Evolutionary conservation across 2,329 filamentous ascomycete species (phyloP), one percentile per base, ranked within the genome.

Genomic region (Teratosphaeria nubilosa): DNA sequence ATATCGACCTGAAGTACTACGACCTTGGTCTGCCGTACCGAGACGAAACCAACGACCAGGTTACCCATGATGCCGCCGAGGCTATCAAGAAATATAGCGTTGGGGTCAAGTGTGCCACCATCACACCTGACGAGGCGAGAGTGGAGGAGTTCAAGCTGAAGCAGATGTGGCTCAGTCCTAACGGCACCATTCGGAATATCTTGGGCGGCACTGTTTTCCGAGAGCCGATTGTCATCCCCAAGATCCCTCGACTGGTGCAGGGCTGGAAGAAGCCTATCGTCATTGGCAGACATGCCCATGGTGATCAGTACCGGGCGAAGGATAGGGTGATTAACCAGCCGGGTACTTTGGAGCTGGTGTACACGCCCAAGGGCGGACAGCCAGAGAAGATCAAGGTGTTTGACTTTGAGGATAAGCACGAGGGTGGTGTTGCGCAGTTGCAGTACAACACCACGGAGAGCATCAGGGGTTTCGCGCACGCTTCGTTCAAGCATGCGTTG

Each of bases 201-300:
- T 78, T 86, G 55, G 92, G 92, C 69, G 94, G 94, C 72, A 99
- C 94, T 70, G 92, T 99, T 70, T 99, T 99, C 87, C 89, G 94
- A 76, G 94, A 96, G 78, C 94, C 94, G 69, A 99, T 99, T 69
- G 90, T 99, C 72, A 97, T 99, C 70, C 88, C 88, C 66, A 84
- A 86, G 70, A 90, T 99, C 64, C 94, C 94, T 59, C 88, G 92
- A 70, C 86, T 99, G 59, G 90, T 99, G 56, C 91, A 90, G 53
- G 91, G 92, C 76, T 99, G 94, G 94, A 91, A 95, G 82, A 91
- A 96, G 80, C 91, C 94, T 74, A 99, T 99, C 77, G 94, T 97
- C 75, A 97, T 99, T 74, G 94, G 94, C 68, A 91, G 94, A 75
- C 94, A 99, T 77, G 94, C 94, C 64, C 96, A 96, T 72, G 94